phyloP scores from a whole-genome alignment of 805 yeast species.

The Lachancea meyersii region DNA sequence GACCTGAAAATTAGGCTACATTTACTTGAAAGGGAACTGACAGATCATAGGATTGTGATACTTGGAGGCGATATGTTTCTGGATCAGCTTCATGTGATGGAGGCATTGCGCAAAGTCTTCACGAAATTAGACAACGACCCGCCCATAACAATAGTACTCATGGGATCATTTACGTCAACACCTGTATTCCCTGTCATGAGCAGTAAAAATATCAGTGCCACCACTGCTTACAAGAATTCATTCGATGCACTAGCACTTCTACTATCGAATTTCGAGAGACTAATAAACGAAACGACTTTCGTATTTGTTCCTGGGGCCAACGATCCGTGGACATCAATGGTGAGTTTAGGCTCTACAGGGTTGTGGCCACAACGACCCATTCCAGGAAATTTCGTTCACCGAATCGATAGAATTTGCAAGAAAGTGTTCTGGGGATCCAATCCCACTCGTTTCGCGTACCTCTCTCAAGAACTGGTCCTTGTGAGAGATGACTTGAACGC shows the following conservation, averaged over 20 bases:
- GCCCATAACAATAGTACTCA: slow-evolving; percentile 68
- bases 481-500: slow-evolving; percentile 67
- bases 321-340: slow-evolving; percentile 87
- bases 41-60: slow-evolving; percentile 54
- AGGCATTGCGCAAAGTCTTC: slow-evolving; percentile 62
- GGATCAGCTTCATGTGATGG: slow-evolving; percentile 52
- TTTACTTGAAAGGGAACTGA: slow-evolving; percentile 48
- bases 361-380: slow-evolving; percentile 69
- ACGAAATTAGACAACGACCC: slow-evolving; percentile 45
- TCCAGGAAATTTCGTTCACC: slow-evolving; percentile 64
- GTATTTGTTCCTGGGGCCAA: slow-evolving; percentile 81
- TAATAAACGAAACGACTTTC: slow-evolving; percentile 42
- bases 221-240: slow-evolving; percentile 53
- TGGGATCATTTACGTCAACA: slow-evolving; percentile 70
- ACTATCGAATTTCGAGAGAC: slow-evolving; percentile 43
- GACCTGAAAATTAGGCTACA: slow-evolving; percentile 49
- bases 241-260: slow-evolving; percentile 72
- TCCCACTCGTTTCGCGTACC: slow-evolving; percentile 70
- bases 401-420: slow-evolving; percentile 54
- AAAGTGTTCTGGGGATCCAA: slow-evolving; percentile 61
- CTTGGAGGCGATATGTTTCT: slow-evolving; percentile 71
- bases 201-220: slow-evolving; percentile 42
- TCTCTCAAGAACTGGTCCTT: slow-evolving; percentile 77
- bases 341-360: slow-evolving; percentile 52
- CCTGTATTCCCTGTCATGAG: slow-evolving; percentile 58